Evolutionary conservation across 257 asterid species (phyloP).

Genomic region (Anisodus tanguticus): DNA sequence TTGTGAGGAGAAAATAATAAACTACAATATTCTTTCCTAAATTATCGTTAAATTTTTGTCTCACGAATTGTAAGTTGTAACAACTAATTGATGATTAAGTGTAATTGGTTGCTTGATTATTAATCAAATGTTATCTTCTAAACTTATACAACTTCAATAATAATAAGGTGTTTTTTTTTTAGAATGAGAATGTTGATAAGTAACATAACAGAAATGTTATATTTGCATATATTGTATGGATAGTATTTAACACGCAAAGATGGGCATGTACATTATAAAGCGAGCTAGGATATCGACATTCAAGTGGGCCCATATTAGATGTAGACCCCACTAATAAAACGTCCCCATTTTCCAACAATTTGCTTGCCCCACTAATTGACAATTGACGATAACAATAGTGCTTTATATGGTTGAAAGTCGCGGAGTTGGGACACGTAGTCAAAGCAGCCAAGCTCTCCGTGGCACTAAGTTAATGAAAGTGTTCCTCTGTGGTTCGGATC

Average conservation of each 20-base stretch:
- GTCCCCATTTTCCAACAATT: constrained; percentile 20
- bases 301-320: not conserved
- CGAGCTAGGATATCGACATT: not conserved
- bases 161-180: too few relatives aligned
- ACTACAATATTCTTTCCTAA: not conserved
- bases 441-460: not conserved
- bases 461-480: not conserved
- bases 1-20: too few relatives aligned
- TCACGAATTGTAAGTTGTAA: too few relatives aligned
- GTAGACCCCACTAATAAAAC: not conserved
- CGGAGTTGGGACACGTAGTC: not conserved
- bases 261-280: constrained; percentile 6
- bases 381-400: not conserved
- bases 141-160: too few relatives aligned
- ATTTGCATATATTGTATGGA: constrained; percentile 17
- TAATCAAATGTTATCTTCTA: not conserved
- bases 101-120: not conserved
- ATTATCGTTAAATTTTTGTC: not conserved
- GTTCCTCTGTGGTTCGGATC: not conserved
- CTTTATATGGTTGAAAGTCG: constrained; percentile 16
- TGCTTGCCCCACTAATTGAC: not conserved
- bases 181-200: not conserved
- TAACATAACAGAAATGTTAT: not conserved
- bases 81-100: not conserved
- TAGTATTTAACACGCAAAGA: constrained; percentile 18